Base-by-base conservation (phyloP, 768 basidiomycete genomes). In the Filobasidium floriforme region DNA sequence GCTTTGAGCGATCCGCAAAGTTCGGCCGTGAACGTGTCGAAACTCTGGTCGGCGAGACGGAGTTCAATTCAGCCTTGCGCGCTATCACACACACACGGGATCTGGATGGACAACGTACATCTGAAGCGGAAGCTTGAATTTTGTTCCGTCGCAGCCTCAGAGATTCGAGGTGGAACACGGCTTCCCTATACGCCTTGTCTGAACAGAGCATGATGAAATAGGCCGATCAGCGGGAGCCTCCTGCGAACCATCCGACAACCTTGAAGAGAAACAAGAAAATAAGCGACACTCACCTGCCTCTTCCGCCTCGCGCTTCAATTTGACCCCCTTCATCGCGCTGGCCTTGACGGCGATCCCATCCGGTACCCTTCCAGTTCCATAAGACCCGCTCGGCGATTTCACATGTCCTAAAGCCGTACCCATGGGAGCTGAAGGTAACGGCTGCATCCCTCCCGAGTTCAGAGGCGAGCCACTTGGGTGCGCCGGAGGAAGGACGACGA, bases 171-270 rank as follows among this genome's bases (percentile, higher is more conserved):
- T 90, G 89, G 77, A 94, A 88, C 26, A 96, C 87, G 41, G 86
- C 90, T 70, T 88, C 89, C 29, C 92, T 82, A 73, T 96, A 96
- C 66, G 93, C 91, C 76, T 87, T 89, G 76, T 96, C 92, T 89
- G 71, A 52, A 9, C 65, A 46, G 51, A 60, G 19, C 41, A 22
- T n/a, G n/a, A n/a, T n/a, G n/a, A 37, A 55, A 55, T 12, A 2
- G 22, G 12, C 24, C 55, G n/a, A 66, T 52, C 32, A 37, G 9
- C 46, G 4, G 2, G 18, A 49, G 3, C 46, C 26, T 15, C n/a
- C 12, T n/a, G 19, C 18, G 6, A 15, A 46, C 7, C 41, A 26
- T 12, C 46, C 41, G 41, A 14, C 37, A 28, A 14, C 4, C 37
- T 2, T 41, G 24, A n/a, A n/a, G n/a, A n/a, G n/a, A n/a, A n/a